Conservation (phyloP, 2,329 filamentous ascomycete species). For the Phaeosphaeriaceae sp. region DNA sequence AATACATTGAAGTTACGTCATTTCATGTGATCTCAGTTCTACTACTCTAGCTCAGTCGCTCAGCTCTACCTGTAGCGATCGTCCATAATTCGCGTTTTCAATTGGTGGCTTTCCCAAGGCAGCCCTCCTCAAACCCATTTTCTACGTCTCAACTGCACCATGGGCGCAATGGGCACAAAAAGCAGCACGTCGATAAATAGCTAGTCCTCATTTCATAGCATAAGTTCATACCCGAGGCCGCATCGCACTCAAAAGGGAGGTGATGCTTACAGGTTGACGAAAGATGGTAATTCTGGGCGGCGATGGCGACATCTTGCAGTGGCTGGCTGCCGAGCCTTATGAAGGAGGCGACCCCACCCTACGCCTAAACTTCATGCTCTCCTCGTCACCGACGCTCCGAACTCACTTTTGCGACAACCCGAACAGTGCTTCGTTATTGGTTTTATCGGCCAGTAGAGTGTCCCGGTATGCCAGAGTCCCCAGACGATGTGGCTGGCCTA, state of each 20-base stretch:
- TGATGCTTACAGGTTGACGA: background rate
- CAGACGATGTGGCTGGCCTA: background rate
- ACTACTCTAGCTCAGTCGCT: too few species aligned
- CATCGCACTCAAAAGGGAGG: background rate
- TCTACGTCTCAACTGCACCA: too few species aligned
- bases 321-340: slow-evolving; percentile 3
- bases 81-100: too few species aligned
- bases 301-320: background rate
- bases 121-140: too few species aligned
- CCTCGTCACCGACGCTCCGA: slow-evolving; percentile 1
- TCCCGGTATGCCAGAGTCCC: slow-evolving; percentile 3
- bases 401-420: slow-evolving; percentile 4
- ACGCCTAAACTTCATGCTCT: background rate
- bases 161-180: too few species aligned
- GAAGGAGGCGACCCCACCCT: slow-evolving; percentile 1
- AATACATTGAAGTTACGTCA: too few species aligned
- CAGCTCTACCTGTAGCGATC: too few species aligned
- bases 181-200: too few species aligned
- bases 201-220: background rate
- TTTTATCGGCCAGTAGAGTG: background rate
- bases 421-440: background rate
- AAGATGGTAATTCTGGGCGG: slow-evolving; percentile 1
- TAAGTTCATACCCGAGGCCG: background rate
- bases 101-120: too few species aligned
- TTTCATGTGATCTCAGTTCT: too few species aligned